These are phyloP conservation scores for Aspergillus novoparasiticus DNA, from an alignment of 2,329 filamentous ascomycete species.

Conservation along the genomic window DNA sequence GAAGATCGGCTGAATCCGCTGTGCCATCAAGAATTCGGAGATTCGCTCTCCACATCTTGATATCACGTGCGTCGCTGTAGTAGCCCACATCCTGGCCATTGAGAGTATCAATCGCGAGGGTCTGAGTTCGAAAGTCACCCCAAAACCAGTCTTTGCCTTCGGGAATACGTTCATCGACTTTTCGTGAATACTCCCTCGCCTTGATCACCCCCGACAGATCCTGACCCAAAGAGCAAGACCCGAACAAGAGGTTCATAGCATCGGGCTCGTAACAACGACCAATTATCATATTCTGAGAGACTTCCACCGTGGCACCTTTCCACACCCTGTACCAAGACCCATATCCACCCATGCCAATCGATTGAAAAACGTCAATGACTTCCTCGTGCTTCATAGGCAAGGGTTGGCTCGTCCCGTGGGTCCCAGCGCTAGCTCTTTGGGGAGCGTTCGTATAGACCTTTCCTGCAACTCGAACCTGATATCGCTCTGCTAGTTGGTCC, in stretches of 20 bases:
- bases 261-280: conserved; percentile 58
- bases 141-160: conserved; percentile 56
- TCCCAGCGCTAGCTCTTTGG: conserved; percentile 19
- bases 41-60: conserved; percentile 50
- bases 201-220: conserved; percentile 51
- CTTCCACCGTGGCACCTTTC: conserved; percentile 42
- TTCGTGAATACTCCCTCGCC: conserved; percentile 51
- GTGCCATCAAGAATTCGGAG: conserved; percentile 48
- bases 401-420: conserved; percentile 6
- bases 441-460: conserved; percentile 46
- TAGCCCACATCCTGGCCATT: conserved; percentile 56
- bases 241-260: conserved; percentile 51
- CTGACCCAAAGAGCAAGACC: conserved; percentile 39
- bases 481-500: conserved; percentile 49
- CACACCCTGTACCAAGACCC: conserved; percentile 57
- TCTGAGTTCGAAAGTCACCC: conserved; percentile 58
- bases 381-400: conserved; percentile 34
- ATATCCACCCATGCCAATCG: conserved; percentile 48
- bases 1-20: conserved; percentile 25
- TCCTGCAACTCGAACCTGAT: conserved; percentile 53
- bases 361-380: conserved; percentile 38
- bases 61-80: conserved; percentile 49
- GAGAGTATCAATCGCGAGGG: conserved; percentile 57
- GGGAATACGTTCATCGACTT: conserved; percentile 53
- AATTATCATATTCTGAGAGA: conserved; percentile 56